phyloP scores from a whole-genome alignment of 345 rosid species.

The Populus alba region DNA sequence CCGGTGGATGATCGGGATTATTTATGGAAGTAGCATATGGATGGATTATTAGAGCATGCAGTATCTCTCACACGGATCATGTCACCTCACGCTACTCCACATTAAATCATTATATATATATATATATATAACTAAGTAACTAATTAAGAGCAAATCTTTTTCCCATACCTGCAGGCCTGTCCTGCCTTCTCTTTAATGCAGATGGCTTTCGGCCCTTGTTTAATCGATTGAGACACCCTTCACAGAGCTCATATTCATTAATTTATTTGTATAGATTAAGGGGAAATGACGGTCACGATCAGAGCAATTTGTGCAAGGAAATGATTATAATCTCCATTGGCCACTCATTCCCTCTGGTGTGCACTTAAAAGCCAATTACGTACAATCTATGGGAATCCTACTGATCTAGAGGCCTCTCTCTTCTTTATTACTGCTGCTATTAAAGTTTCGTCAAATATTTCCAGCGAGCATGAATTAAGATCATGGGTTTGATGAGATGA shows the following conservation, averaged over 20 bases:
- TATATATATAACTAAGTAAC: neutral
- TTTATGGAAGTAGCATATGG: neutral
- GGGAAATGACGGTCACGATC: slow-evolving; percentile 17
- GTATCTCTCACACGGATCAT: neutral
- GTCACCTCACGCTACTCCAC: neutral
- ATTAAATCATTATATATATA: neutral
- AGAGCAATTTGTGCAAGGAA: slow-evolving; percentile 14
- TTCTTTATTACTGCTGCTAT: too few relatives aligned
- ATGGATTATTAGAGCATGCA: neutral
- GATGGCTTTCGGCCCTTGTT: neutral
- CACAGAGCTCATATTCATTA: neutral
- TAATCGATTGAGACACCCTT: neutral
- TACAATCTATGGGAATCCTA: slow-evolving; percentile 5
- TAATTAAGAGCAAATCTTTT: slow-evolving; percentile 2
- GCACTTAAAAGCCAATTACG: neutral
- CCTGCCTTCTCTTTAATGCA: too few relatives aligned
- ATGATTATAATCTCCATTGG: slow-evolving; percentile 25
- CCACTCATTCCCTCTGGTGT: slow-evolving; percentile 2
- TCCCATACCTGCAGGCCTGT: neutral
- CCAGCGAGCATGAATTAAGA: slow-evolving; percentile 4
- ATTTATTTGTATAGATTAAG: neutral
- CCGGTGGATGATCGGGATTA: neutral
- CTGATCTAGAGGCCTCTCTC: neutral
- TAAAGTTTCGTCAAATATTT: slow-evolving; percentile 2
- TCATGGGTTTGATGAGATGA: neutral